Evolutionary conservation across 164 flowering plant species (phyloP).

Genomic region (Aristolochia fimbriata): DNA sequence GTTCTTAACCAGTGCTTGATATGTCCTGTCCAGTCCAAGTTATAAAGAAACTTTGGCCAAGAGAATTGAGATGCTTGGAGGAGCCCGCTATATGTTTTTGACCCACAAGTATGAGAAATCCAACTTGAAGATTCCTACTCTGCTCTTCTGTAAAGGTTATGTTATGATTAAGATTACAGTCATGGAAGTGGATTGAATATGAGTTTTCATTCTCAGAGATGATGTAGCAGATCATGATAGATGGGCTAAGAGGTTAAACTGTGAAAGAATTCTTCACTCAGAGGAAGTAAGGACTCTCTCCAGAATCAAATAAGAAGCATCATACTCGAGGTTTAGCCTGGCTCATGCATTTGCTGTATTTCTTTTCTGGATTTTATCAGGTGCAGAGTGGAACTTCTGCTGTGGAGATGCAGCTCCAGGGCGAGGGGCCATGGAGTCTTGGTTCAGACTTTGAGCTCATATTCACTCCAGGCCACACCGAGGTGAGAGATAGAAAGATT

Average conservation of each 20-base stretch:
- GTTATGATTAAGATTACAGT: neutral
- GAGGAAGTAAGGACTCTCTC: slow-evolving; percentile 21
- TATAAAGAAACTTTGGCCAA: slow-evolving; percentile 34
- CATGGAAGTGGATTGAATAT: neutral
- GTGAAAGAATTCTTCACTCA: slow-evolving; percentile 40
- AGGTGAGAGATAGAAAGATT: slow-evolving; percentile 22
- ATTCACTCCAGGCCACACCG: slow-evolving; percentile 52
- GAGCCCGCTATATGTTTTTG: slow-evolving; percentile 55
- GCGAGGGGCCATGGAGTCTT: slow-evolving; percentile 47
- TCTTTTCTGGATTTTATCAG: slow-evolving; percentile 15
- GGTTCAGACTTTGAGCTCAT: slow-evolving; percentile 34
- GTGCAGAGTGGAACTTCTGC: slow-evolving; percentile 23
- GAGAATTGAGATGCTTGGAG: slow-evolving; percentile 45
- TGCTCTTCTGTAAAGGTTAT: neutral
- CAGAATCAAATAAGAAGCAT: neutral
- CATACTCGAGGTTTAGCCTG: neutral
- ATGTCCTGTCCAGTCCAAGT: slow-evolving; percentile 34
- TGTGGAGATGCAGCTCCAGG: slow-evolving; percentile 47
- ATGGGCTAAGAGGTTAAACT: slow-evolving; percentile 40
- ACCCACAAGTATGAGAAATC: slow-evolving; percentile 38
- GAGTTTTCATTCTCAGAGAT: slow-evolving; percentile 30
- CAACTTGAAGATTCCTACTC: too few species aligned
- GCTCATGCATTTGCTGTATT: neutral
- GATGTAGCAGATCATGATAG: slow-evolving; percentile 56
- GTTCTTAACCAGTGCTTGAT: neutral